These are phyloP conservation scores for Trichophyton equinum DNA, from an alignment of 2,329 filamentous ascomycete species.

Conservation along the genomic window DNA sequence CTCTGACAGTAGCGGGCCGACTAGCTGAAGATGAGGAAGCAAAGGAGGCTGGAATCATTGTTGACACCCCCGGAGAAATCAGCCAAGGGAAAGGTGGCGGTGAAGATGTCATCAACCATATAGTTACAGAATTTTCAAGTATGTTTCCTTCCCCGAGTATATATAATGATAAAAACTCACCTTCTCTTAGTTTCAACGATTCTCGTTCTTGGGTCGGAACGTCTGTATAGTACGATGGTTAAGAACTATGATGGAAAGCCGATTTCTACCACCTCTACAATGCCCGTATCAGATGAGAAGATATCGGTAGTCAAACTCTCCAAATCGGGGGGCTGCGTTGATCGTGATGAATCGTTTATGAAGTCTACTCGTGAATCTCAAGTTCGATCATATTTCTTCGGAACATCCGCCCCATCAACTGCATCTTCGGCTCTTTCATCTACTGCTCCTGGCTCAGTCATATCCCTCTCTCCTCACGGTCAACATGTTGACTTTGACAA, in stretches of 20 bases:
- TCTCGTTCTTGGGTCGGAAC: constrained; percentile 67
- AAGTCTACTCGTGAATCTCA: constrained; percentile 60
- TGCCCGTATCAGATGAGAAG: constrained; percentile 45
- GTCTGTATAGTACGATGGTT: constrained; percentile 60
- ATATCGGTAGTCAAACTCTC: constrained; percentile 67
- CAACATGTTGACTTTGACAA: constrained; percentile 69
- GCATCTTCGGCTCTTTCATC: constrained; percentile 25
- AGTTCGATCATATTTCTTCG: constrained; percentile 92
- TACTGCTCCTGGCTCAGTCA: constrained; percentile 37
- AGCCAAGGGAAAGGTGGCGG: constrained; percentile 51
- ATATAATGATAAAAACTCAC: not conserved
- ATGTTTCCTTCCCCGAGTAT: constrained; percentile 17
- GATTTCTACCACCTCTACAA: constrained; percentile 34
- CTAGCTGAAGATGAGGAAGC: constrained; percentile 63
- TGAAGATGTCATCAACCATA: constrained; percentile 68
- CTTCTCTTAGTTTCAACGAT: constrained; percentile 53
- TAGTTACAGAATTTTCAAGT: constrained; percentile 57
- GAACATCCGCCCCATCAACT: constrained; percentile 42
- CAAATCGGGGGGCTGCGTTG: constrained; percentile 73
- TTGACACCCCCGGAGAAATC: constrained; percentile 66
- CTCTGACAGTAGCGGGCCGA: constrained; percentile 63
- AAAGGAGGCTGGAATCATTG: constrained; percentile 63
- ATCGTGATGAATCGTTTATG: constrained; percentile 61
- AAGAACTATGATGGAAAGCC: constrained; percentile 50
- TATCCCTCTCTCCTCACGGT: constrained; percentile 73